These are phyloP conservation scores for Colletotrichum euphorbiae DNA, from an alignment of 2,329 filamentous ascomycete species.

Conservation along the genomic window DNA sequence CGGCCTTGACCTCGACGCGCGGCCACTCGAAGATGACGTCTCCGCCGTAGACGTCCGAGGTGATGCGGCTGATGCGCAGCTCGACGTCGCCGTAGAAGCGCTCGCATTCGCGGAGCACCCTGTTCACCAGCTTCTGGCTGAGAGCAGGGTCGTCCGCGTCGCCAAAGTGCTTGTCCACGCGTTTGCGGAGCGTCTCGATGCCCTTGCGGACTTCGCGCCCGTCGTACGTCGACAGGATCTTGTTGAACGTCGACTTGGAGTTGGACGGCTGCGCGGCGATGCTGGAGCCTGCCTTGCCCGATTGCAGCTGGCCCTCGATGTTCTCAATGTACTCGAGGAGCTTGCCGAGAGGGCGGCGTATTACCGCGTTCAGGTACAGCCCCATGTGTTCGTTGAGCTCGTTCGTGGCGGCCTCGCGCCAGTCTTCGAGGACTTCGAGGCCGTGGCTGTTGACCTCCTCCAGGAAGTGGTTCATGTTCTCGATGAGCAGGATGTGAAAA, in stretches of 20 bases:
- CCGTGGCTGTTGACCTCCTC: slow-evolving; percentile 86
- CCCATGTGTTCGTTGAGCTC: slow-evolving; percentile 90
- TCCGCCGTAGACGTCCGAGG: slow-evolving; percentile 72
- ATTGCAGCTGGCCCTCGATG: slow-evolving; percentile 77
- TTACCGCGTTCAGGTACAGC: slow-evolving; percentile 87
- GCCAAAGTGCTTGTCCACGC: slow-evolving; percentile 97
- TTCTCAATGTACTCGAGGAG: slow-evolving; percentile 92
- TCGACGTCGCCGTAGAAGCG: slow-evolving; percentile 72
- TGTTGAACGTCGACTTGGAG: slow-evolving; percentile 85
- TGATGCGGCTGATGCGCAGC: slow-evolving; percentile 68
- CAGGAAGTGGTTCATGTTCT: slow-evolving; percentile 98
- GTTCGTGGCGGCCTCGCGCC: slow-evolving; percentile 80
- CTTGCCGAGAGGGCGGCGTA: slow-evolving; percentile 89
- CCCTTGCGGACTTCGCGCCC: slow-evolving; percentile 87
- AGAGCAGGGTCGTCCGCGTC: slow-evolving; percentile 82
- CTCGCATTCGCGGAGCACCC: slow-evolving; percentile 71
- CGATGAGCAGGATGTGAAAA: slow-evolving; percentile 95
- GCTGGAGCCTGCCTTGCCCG: slow-evolving; percentile 68
- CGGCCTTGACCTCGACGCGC: slow-evolving; percentile 70
- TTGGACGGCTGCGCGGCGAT: slow-evolving; percentile 87
- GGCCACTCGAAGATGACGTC: slow-evolving; percentile 76
- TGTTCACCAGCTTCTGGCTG: slow-evolving; percentile 67
- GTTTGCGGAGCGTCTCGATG: slow-evolving; percentile 88
- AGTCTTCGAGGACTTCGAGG: slow-evolving; percentile 82
- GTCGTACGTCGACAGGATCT: slow-evolving; percentile 84